phyloP scores from a whole-genome alignment of 805 yeast species.

The Nakazawaea ishiwadae region DNA sequence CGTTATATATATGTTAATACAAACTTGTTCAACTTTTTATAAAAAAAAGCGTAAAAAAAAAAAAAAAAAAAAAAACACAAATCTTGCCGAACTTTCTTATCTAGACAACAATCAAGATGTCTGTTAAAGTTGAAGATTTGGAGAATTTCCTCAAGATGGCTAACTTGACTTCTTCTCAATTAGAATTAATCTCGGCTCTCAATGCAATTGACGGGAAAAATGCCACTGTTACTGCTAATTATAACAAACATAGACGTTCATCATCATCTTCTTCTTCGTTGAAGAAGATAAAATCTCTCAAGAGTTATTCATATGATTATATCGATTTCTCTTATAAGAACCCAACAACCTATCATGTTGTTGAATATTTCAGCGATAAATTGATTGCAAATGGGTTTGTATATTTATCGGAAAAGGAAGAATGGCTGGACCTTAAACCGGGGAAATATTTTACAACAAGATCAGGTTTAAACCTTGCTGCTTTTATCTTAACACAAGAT shows the following conservation, averaged over 20 bases:
- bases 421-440: conserved; percentile 41
- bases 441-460: conserved; percentile 66
- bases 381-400: conserved; percentile 58
- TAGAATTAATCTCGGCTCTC: not conserved
- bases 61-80: too few species aligned
- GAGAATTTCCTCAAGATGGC: not conserved
- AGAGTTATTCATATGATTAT: conserved; percentile 35
- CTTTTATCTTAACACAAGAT: conserved; percentile 61
- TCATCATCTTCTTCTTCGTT: conserved; percentile 2
- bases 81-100: too few species aligned
- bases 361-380: conserved; percentile 42
- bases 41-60: too few species aligned
- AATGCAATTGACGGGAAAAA: not conserved
- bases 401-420: conserved; percentile 57
- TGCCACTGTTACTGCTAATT: not conserved
- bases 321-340: conserved; percentile 64
- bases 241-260: conserved; percentile 1
- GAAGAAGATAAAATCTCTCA: not conserved
- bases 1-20: not conserved
- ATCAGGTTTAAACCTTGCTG: conserved; percentile 62
- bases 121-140: not conserved
- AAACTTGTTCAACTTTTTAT: too few species aligned
- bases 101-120: too few species aligned
- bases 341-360: conserved; percentile 80
- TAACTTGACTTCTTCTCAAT: not conserved